Evolutionary conservation across 1,284 basidiomycete species (phyloP).

Genomic region (Mycena citricolor): DNA sequence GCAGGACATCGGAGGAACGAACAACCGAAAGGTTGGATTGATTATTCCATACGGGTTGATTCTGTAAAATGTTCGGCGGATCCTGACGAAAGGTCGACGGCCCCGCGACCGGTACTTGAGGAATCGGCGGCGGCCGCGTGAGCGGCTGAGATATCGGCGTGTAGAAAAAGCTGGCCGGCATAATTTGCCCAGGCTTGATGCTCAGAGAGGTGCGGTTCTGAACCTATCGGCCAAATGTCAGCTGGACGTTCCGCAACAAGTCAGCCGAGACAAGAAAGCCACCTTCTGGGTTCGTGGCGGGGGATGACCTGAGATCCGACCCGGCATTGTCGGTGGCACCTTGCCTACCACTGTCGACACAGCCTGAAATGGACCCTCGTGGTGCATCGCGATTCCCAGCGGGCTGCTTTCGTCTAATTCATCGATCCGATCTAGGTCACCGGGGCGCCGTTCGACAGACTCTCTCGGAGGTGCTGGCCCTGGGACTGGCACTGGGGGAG

Average conservation of each 20-base stretch:
- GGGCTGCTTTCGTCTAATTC: constrained; percentile 73
- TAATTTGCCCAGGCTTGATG: constrained; percentile 23
- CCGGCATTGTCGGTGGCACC: constrained; percentile 5
- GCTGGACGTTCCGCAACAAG: neutral
- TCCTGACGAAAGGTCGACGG: no score
- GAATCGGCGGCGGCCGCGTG: neutral
- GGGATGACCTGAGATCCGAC: neutral
- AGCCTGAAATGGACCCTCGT: constrained; percentile 69
- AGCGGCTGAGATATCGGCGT: neutral
- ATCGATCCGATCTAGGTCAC: constrained; percentile 67
- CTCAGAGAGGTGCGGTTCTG: constrained; percentile 18
- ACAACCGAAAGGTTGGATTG: constrained; percentile 6
- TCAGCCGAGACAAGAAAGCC: neutral
- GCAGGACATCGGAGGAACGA: neutral
- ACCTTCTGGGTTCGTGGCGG: constrained; percentile 13
- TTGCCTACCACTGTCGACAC: constrained; percentile 29
- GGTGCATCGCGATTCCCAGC: constrained; percentile 58
- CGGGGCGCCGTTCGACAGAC: constrained; percentile 27
- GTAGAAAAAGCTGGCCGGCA: constrained; percentile 22
- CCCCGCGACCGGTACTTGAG: no score
- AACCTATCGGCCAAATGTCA: constrained; percentile 11
- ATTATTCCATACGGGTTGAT: constrained; percentile 1
- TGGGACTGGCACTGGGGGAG: constrained; percentile 4
- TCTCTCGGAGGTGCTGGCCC: constrained; percentile 6
- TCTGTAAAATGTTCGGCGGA: no score